Conservation (phyloP, 192 early-diverging fungal species). For the Gryganskiella cystojenkinii region DNA sequence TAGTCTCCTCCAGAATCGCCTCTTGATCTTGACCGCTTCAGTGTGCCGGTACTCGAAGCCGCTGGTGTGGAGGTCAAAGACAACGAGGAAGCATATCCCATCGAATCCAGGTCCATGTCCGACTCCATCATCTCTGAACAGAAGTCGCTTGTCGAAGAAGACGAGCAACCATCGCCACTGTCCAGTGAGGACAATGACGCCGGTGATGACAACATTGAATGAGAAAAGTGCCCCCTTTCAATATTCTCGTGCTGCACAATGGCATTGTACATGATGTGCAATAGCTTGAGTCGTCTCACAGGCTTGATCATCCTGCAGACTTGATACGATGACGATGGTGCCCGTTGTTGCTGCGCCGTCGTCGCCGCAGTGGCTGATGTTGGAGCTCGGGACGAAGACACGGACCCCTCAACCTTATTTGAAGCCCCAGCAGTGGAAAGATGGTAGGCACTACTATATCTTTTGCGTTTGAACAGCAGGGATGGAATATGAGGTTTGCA, state of each 20-base stretch:
- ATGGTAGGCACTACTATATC: no score
- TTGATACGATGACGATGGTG: conserved; percentile 15
- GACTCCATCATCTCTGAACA: no score
- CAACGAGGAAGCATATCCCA: no score
- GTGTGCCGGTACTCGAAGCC: no score
- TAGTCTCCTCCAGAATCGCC: background rate
- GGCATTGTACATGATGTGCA: conserved; percentile 50
- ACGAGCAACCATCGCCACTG: background rate
- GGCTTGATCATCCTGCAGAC: conserved; percentile 49
- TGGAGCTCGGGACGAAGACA: no score
- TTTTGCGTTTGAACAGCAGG: conserved; percentile 39
- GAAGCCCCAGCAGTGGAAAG: no score
- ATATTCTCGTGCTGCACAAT: conserved; percentile 21
- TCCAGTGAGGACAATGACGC: background rate
- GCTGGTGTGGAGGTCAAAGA: no score
- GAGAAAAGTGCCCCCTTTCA: no score
- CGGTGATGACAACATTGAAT: background rate
- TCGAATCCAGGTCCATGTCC: no score
- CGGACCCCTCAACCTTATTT: background rate
- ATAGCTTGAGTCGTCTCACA: conserved; percentile 36
- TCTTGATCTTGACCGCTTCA: no score
- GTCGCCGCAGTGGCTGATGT: background rate
- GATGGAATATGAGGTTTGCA: background rate
- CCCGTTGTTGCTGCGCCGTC: background rate
- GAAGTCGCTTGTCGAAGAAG: no score